Conservation (phyloP, 495 filamentous ascomycete species). For the Neurospora tetraspora region DNA sequence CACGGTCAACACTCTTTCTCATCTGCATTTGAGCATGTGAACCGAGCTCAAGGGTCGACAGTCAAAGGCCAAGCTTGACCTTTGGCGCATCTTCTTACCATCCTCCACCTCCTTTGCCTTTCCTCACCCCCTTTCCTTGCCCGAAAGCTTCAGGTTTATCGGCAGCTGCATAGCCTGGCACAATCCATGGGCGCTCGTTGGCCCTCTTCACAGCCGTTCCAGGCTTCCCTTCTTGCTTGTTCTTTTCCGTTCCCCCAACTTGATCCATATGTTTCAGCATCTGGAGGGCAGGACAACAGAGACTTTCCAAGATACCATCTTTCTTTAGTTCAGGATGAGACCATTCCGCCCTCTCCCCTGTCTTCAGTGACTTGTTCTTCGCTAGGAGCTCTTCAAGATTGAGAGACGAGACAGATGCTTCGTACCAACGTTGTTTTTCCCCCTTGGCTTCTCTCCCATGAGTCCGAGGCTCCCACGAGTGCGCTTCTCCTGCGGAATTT, state of each 20-base stretch:
- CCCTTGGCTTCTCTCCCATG: constrained; percentile 3
- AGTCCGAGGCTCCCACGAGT: not conserved
- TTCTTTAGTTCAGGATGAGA: constrained; percentile 12
- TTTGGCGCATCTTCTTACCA: not conserved
- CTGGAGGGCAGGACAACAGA: constrained; percentile 21
- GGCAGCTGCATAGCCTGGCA: not conserved
- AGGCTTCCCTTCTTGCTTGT: constrained; percentile 8
- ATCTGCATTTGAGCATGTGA: too few species aligned
- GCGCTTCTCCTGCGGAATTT: not conserved
- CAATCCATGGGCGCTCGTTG: not conserved
- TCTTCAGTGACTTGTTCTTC: constrained; percentile 25
- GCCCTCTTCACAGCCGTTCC: not conserved
- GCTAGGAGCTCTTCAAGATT: constrained; percentile 18
- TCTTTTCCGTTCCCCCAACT: constrained; percentile 22
- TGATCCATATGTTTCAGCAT: constrained; percentile 28
- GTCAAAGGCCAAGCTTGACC: not conserved
- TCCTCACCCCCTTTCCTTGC: not conserved
- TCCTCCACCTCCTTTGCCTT: not conserved
- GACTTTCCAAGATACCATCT: constrained; percentile 10
- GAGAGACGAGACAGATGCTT: constrained; percentile 26
- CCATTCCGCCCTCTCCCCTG: constrained; percentile 35
- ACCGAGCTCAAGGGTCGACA: too few species aligned
- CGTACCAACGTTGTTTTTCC: constrained; percentile 29
- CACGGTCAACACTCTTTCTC: too few species aligned
- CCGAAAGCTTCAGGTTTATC: not conserved